phyloP scores from a whole-genome alignment of 805 yeast genomes.

The Kodamaea laetipori region DNA sequence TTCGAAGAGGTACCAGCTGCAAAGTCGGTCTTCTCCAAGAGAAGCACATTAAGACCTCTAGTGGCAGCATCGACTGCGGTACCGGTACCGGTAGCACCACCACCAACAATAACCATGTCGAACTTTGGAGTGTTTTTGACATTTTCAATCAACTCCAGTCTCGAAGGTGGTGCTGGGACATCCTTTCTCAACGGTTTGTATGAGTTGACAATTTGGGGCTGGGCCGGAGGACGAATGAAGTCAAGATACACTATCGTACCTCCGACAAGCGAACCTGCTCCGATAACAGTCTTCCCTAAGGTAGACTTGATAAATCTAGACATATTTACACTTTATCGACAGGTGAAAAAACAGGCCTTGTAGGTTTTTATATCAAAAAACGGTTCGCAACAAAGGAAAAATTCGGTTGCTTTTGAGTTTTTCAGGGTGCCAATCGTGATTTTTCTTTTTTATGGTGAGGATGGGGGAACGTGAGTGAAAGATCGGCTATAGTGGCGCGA shows the following conservation, averaged over 20 bases:
- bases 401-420: neutral
- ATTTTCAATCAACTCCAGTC: constrained; percentile 53
- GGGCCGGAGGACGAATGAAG: constrained; percentile 38
- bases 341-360: neutral
- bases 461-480: too few relatives aligned
- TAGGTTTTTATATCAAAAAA: neutral
- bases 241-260: constrained; percentile 43
- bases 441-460: too few relatives aligned
- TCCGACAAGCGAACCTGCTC: constrained; percentile 36
- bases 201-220: constrained; percentile 27
- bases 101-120: constrained; percentile 89
- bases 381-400: constrained; percentile 6
- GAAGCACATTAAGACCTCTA: constrained; percentile 85
- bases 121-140: constrained; percentile 50
- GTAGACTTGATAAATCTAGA: constrained; percentile 11
- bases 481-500: too few relatives aligned
- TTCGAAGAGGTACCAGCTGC: constrained; percentile 93
- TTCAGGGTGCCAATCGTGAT: too few relatives aligned
- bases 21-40: constrained; percentile 85
- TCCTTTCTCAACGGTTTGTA: constrained; percentile 48
- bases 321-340: neutral
- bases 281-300: constrained; percentile 32
- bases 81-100: constrained; percentile 96
- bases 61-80: constrained; percentile 89
- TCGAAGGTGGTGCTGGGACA: constrained; percentile 54